phyloP scores from a whole-genome alignment of 176 grass and related monocot species.

The Eremochloa ophiuroides region DNA sequence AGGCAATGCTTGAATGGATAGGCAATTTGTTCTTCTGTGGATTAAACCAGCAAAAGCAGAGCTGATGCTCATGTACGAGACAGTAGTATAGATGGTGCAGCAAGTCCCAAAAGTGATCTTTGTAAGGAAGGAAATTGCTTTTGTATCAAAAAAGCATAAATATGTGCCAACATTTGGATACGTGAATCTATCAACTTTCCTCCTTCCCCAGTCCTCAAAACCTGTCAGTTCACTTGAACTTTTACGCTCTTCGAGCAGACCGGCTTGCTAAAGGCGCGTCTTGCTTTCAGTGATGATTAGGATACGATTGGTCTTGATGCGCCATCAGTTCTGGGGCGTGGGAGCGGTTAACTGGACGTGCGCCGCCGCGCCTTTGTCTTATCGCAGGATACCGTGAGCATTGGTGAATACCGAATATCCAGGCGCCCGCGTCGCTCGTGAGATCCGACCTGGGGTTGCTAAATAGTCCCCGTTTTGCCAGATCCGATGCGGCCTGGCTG shows the following conservation, averaged over 20 bases:
- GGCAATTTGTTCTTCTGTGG: conserved; percentile 5
- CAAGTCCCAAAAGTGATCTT: background rate
- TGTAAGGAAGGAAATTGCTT: background rate
- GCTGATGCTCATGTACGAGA: conserved; percentile 18
- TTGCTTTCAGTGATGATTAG: background rate
- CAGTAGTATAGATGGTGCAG: conserved; percentile 19
- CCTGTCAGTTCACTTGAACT: background rate
- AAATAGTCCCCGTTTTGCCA: too few species aligned
- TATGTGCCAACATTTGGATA: background rate
- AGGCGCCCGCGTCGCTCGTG: background rate
- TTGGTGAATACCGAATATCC: background rate
- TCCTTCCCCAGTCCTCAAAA: background rate
- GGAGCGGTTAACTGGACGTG: background rate
- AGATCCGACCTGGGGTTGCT: conserved; percentile 7
- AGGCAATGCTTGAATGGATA: background rate
- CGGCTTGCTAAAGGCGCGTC: background rate
- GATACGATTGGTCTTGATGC: conserved; percentile 17
- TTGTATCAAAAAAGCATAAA: background rate
- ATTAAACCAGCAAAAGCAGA: conserved; percentile 9
- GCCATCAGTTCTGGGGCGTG: background rate
- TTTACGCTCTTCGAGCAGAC: background rate
- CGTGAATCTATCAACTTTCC: background rate
- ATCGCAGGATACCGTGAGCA: background rate
- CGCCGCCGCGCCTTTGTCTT: background rate
- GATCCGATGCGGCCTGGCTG: background rate